Base-by-base conservation (phyloP, 352 stramenopile genomes). In the Globisporangium viniferum region DNA sequence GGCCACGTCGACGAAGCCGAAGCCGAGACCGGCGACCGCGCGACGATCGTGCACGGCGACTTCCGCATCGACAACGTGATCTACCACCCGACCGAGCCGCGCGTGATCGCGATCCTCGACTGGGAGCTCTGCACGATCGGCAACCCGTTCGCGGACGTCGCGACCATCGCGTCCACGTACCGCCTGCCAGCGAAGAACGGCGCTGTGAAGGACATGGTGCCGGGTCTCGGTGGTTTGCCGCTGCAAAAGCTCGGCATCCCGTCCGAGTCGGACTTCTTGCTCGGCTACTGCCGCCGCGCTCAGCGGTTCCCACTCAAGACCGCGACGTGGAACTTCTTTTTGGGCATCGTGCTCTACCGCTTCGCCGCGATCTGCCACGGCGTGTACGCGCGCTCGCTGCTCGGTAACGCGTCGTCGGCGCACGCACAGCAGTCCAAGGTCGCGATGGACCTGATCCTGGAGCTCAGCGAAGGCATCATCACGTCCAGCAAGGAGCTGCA, bases 11-110 rank as follows among this genome's bases (percentile, higher is more conserved):
- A 86, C 20, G 69, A 70, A 5, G 82, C 82, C 3, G 81, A 90
- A 29, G 69, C 75, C 51, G 82, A 88, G 31, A 89, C 73, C 2
- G 65, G 73, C 10, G 62, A 68, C 58, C 69, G 67, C 51, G 62
- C 73, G 2, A 73, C 76, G 49, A 84, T 97, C 55, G 86, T 96
- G 7, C 90, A 97, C 68, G 90, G 90, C 62, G 90, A 97, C 72
- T 97, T 93, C 76, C 86, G 85, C 49, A 83, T 97, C 29, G 90
- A 96, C 71, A 97, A 97, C 69, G 67, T 91, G 64, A 92, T 94
- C 66, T 93, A 92, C 74, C 87, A 96, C 72, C 84, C 87, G 18
- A 95, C 87, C 15, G 83, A 95, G 75, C 89, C 87, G 22, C 74
- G 84, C 8, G 86, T 97, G 24, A 27, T 95, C 9, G 90, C 87